Base-by-base conservation (phyloP, 1,284 basidiomycete species). In the Xerocomus cyaneibrunnescens region DNA sequence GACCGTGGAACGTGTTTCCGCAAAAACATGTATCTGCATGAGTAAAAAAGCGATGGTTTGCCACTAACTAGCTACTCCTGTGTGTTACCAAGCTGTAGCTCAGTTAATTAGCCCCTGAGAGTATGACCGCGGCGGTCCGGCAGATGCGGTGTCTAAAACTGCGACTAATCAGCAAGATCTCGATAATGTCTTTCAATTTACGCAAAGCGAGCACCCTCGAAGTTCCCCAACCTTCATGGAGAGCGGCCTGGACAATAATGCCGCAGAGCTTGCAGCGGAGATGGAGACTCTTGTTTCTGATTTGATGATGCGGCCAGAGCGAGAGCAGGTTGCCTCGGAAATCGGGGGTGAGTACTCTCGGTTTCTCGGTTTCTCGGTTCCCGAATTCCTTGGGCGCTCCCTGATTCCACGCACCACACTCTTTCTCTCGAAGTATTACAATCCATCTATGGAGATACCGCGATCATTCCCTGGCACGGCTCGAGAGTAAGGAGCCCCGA, bases 371-470 rank as follows among this genome's bases (percentile, higher is more conserved):
- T 25, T 13, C 28, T 40, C 17, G 13, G 43, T 30, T 23, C 16
- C 27, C 44, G 14, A 44, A 16, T 12, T 16, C 34, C 12, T 19
- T 12, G 7, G 25, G 28, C 21, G 14, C 7, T 38, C 22, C 25
- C 36, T 51, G 42, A 36, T 27, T 36, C 25, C 43, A 31, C 28
- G 7, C 23, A 34, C 25, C 31, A 35, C 55, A 56, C 55, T 51
- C n/a, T 48, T 56, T 39, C 51, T 28, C 14, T 55, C 59, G 32
- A 66, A 88, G 90, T 90, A 16, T 76, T 95, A 7, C 82, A 84
- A 61, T 89, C 90, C 14, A 95, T 95, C 64, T 94, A 94, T 62
- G 88, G 89, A 28, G 81, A 87, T 14, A 73, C 79, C 25, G 73
- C 84, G 7, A 74, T 93, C 27, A 74, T 72, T 17, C 64, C 82